Evolutionary conservation across 495 filamentous ascomycete genomes (phyloP), one percentile per base, ranked within the genome.

Genomic region (Lichenothelia convexa): DNA sequence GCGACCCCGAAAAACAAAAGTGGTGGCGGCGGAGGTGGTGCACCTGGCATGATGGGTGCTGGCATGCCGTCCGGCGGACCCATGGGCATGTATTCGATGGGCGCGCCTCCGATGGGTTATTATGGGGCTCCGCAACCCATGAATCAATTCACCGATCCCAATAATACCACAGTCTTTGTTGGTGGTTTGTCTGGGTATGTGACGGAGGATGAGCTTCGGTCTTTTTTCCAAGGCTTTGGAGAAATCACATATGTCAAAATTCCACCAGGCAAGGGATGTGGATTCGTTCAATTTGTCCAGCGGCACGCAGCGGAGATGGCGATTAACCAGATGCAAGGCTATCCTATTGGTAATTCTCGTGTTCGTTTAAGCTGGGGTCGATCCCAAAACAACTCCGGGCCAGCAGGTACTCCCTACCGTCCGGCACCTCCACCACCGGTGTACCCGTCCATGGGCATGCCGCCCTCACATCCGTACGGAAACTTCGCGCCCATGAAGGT

Each of bases 181-280:
- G 89, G 89, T 47, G 89, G 89, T 31, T 73, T 99, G 2, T 94
- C 86, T 22, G 89, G 89, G 35, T 99, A 99, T 53, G 89, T 99
- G 34, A 99, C 89, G 39, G 89, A 99, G 64, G 89, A 99, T 55
- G 89, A 99, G 64, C 80, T 99, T 18, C 80, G 89, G 35, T 94
- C 86, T 7, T 99, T 99, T 70, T 99, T 99, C 76, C 89, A 99
- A 55, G 89, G 89, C 37, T 99, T 99, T 51, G 89, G 89, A 34
- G 89, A 97, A 51, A 99, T 99, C 58, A 99, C 89, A 50, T 99
- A 99, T 58, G 89, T 99, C 63, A 99, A 99, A 73, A 99, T 99
- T 44, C 89, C 89, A 30, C 89, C 91, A 21, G 89, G 89, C 53
- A 99, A 99, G 71, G 89, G 89, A 44, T 99, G 89, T 51, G 89